Percentiles rank a stretch among this genome's conserved stretches.
Evolutionary conservation across 371 early-diverging fungal species (phyloP).

Genomic region (Mucor ambiguus): DNA sequence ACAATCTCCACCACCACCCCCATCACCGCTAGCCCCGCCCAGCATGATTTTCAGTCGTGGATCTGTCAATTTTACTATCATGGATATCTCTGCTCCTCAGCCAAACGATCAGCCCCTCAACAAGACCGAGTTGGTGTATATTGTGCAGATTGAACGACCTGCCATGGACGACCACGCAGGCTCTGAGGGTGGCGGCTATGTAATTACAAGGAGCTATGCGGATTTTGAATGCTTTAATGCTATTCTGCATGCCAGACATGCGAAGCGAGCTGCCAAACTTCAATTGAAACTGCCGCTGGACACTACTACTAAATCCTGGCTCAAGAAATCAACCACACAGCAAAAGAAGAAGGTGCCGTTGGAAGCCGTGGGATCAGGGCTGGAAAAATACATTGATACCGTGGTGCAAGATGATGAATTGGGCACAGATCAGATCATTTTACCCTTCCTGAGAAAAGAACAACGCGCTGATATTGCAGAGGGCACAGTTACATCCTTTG

Average conservation of each 20-base stretch:
- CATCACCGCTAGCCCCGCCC: neutral
- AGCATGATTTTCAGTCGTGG: conserved; percentile 31
- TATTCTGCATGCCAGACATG: conserved; percentile 36
- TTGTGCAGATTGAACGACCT: conserved; percentile 53
- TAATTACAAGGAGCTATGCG: conserved; percentile 46
- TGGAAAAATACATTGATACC: conserved; percentile 39
- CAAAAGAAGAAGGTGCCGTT: conserved; percentile 12
- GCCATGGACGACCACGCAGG: conserved; percentile 31
- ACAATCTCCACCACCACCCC: conserved; percentile 12
- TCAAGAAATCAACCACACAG: conserved; percentile 22
- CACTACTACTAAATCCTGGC: conserved; percentile 33
- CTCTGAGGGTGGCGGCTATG: conserved; percentile 55
- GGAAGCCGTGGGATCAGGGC: conserved; percentile 22
- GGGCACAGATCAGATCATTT: conserved; percentile 41
- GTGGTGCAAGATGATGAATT: conserved; percentile 45
- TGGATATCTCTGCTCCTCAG: conserved; percentile 43
- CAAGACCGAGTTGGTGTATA: conserved; percentile 36
- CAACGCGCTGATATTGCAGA: conserved; percentile 21
- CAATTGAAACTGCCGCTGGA: conserved; percentile 42
- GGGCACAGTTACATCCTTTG: conserved; percentile 29
- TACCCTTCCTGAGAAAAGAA: conserved; percentile 49
- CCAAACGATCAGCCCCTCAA: conserved; percentile 8
- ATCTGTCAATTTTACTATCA: conserved; percentile 48
- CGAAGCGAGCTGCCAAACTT: conserved; percentile 28
- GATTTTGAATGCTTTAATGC: conserved; percentile 51